These are phyloP conservation scores for Triticum dicoccoides DNA, from an alignment of 176 grass and related monocot species.

Conservation along the genomic window DNA sequence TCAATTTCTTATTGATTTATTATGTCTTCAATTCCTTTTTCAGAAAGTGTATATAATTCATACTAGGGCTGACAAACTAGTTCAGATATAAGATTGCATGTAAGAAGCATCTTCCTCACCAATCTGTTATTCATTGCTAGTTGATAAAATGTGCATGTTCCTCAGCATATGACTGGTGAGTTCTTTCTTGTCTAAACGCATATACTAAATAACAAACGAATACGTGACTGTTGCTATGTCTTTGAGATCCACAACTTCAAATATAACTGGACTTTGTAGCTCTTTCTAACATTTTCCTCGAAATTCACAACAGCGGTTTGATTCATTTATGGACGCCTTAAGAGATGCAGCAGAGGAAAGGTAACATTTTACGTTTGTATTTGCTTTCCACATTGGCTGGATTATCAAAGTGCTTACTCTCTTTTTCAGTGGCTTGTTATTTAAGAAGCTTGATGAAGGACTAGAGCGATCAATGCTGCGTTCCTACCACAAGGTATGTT, in stretches of 20 bases:
- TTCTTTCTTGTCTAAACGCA: background rate
- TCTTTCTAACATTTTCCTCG: constrained; percentile 31
- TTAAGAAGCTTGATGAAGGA: constrained; percentile 98
- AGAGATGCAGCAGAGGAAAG: constrained; percentile 83
- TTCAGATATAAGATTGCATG: constrained; percentile 8
- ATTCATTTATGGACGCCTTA: constrained; percentile 78
- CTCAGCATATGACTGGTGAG: background rate
- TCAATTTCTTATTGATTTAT: background rate
- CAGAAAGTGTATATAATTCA: background rate
- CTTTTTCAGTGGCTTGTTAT: constrained; percentile 59
- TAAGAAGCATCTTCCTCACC: background rate
- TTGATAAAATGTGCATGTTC: constrained; percentile 6
- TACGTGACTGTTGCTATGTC: constrained; percentile 8
- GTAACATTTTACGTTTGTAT: constrained; percentile 41
- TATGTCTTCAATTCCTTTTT: background rate
- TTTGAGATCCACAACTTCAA: background rate
- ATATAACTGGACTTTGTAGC: constrained; percentile 16
- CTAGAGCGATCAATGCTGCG: constrained; percentile 91
- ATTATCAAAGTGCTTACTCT: constrained; percentile 4
- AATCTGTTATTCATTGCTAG: background rate
- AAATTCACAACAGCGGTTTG: constrained; percentile 64
- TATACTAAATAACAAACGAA: background rate
- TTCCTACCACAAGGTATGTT: constrained; percentile 83
- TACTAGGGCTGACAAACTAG: background rate
- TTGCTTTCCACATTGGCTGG: background rate